Conservation (phyloP, 2,329 filamentous ascomycete genomes). For the Bipolaris cookei region DNA sequence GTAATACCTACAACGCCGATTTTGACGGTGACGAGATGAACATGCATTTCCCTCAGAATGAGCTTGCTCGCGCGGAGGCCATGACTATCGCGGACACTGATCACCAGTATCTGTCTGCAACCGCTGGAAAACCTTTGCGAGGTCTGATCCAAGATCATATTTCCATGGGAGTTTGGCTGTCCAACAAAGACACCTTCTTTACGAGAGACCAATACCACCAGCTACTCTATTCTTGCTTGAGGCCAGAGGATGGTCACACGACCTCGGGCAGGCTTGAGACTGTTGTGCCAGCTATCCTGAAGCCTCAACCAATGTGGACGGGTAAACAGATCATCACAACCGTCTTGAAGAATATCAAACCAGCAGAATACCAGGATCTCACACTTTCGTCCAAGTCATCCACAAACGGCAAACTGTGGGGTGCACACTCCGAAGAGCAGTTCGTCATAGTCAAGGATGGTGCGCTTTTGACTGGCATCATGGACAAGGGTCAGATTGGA, state of each 20-base stretch:
- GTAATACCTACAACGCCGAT: constrained; percentile 99
- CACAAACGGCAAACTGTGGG: constrained; percentile 82
- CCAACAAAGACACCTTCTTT: constrained; percentile 90
- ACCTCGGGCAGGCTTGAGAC: constrained; percentile 81
- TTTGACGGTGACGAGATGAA: constrained; percentile 99
- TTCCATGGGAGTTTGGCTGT: constrained; percentile 89
- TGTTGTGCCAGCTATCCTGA: constrained; percentile 79
- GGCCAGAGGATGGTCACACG: constrained; percentile 90
- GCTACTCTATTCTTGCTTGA: constrained; percentile 86
- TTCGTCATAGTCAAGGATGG: constrained; percentile 83
- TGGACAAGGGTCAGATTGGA: constrained; percentile 95
- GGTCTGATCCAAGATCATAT: constrained; percentile 99
- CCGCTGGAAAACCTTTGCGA: constrained; percentile 88
- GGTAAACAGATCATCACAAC: constrained; percentile 96
- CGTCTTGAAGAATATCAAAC: constrained; percentile 89
- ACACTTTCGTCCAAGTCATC: constrained; percentile 81
- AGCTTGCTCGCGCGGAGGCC: constrained; percentile 90
- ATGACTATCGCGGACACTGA: constrained; percentile 94
- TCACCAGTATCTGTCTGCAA: constrained; percentile 94
- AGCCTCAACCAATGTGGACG: constrained; percentile 84
- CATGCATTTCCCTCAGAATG: constrained; percentile 99
- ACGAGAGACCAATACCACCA: constrained; percentile 88
- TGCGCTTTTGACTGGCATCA: constrained; percentile 85
- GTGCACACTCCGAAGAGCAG: constrained; percentile 74
- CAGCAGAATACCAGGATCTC: constrained; percentile 74